A percentile compares a stretch with the other conserved stretches of the same genome.
Conservation (phyloP, 2,329 filamentous ascomycete genomes). For the Chaetomiaceae sp. region DNA sequence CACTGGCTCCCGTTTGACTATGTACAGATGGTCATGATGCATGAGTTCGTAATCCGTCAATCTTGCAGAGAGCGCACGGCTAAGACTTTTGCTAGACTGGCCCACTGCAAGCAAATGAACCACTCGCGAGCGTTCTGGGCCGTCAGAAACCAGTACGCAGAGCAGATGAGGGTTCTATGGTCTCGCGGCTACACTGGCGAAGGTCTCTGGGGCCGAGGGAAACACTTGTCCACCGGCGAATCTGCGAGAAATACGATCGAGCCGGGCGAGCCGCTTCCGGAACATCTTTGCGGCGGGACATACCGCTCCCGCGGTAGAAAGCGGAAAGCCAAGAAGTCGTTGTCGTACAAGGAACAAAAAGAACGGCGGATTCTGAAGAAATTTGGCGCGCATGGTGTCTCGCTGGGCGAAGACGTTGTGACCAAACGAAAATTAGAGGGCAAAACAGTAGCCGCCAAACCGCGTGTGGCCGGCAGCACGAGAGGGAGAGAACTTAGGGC, state of each 20-base stretch:
- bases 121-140: conserved; percentile 77
- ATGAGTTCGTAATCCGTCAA: conserved; percentile 47
- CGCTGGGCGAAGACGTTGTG: conserved; percentile 63
- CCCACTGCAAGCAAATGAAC: conserved; percentile 90
- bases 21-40: conserved; percentile 94
- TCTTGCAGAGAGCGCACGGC: too few relatives aligned
- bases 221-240: conserved; percentile 53
- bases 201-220: conserved; percentile 73
- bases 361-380: conserved; percentile 67
- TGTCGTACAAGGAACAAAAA: conserved; percentile 66
- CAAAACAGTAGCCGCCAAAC: conserved; percentile 56
- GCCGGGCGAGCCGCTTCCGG: conserved; percentile 53
- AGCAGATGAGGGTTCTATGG: conserved; percentile 67
- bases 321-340: conserved; percentile 43
- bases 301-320: conserved; percentile 57
- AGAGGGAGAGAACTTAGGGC: conserved; percentile 69
- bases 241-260: conserved; percentile 49
- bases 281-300: conserved; percentile 76
- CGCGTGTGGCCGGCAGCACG: conserved; percentile 67
- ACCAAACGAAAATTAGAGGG: conserved; percentile 62
- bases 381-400: conserved; percentile 64
- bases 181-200: conserved; percentile 66
- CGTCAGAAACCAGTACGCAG: conserved; percentile 66
- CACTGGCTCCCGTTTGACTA: conserved; percentile 76
- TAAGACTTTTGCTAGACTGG: conserved; percentile 51